Evolutionary conservation across 305 asterid genomes (phyloP), one percentile per base, ranked within the genome.

Genomic region (Lippia alba): DNA sequence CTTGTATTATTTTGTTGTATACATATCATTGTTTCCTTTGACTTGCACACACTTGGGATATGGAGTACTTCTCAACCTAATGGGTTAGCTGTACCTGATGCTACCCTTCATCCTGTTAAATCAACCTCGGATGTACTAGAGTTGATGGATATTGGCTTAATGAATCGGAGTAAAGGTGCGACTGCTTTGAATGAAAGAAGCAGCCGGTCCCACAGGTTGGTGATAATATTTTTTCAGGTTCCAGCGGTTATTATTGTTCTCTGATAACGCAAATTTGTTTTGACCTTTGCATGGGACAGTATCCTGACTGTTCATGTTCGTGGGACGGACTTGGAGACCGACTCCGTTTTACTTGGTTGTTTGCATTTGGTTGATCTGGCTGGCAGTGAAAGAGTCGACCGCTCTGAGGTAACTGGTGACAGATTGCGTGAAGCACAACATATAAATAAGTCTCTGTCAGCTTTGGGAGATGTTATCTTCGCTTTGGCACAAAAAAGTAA

Each of bases 301-400:
- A 86, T 91, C 79, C 95, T 94, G 66, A 91, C 97, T 12, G 95
- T 94, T 61, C 99, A 94, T 67, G 99, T 91, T 20, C 93, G 87
- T 20, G 99, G 99, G 73, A 58, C 74, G 68, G 99, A 94, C 71
- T 83, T 91, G 88, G 93, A 91, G 80, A 89, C 96, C 34, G 80
- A 85, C 71, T 84, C 81, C 67, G 75, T 84, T 71, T 78, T 91
- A 68, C 96, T 92, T 14, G 99, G 99, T 46, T 85, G 97, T 76
- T 87, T 94, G 66, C 99, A 94, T 86, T 82, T 94, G 85, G 96
- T 94, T 69, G 99, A 94, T 88, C 87, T 94, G 77, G 99, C 99
- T 67, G 99, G 99, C 14, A 91, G 99, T 83, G 99, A 94, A 84
- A 88, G 99, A 78, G 96, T 91, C 4, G 96, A 89, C 63, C 90